Evolutionary conservation across 2,329 filamentous ascomycete genomes (phyloP), one percentile per base, ranked within the genome.

Genomic region (Chrysoporthe deuterocubensis): DNA sequence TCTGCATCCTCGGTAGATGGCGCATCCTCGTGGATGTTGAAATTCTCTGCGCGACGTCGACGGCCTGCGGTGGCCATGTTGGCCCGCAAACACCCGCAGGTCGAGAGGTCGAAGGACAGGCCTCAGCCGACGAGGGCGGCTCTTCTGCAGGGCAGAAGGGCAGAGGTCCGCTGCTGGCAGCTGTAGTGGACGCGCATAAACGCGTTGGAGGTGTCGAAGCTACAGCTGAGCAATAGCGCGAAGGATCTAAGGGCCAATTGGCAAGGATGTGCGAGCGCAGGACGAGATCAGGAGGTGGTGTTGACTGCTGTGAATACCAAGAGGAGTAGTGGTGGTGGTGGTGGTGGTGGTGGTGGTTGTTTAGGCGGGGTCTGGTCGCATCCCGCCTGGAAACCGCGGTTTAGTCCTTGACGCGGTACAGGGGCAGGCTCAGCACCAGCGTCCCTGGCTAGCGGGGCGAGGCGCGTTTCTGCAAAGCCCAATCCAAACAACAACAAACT

Each of bases 21-120:
- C 9, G 75, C 78, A 78, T 86, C 84, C 69, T 85, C 81, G 73
- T 85, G 83, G 66, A 86, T 85, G 34, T 79, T 78, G 70, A 85
- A 85, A 16, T 77, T 73, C 32, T 82, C 78, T 40, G 77, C 77
- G 32, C 72, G 74, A n/a, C 71, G 73, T 67, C 73, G 77, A 59
- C 74, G 73, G 50, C 72, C 57, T 16, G 69, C 64, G 3, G 68
- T 66, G n/a, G 72, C 70, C 65, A 73, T 73, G 71, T 70, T 67
- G 26, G 54, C 40, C 42, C 32, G 59, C 21, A 13, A 54, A 18
- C 32, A 26, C 34, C 58, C 50, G 37, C 34, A 5, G 26, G 21
- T 34, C 18, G 26, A 34, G 52, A 21, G 16, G 2, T 26, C 18
- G n/a, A 21, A 54, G n/a, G 18, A 14, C 40, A 4, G 14, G 4